A percentile compares a stretch with the other conserved stretches of the same genome.
phyloP scores from a whole-genome alignment of 1,284 basidiomycete species.

The Pisolithus thermaeus region DNA sequence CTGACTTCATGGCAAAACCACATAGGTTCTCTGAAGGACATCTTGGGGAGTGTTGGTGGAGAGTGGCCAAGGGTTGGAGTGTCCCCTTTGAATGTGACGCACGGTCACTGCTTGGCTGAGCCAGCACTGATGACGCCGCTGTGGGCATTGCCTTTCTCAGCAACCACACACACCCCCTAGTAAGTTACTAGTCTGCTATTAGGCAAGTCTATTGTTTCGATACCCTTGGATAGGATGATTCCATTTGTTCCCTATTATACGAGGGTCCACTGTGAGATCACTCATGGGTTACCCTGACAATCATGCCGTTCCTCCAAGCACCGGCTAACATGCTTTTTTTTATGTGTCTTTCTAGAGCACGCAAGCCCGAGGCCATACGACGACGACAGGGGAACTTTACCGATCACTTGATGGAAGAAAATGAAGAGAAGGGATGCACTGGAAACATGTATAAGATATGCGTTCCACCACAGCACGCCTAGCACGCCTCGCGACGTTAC shows the following conservation, averaged over 20 bases:
- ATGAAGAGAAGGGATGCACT: too few relatives aligned
- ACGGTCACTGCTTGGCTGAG: background rate
- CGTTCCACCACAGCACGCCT: too few relatives aligned
- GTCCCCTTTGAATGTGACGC: too few relatives aligned
- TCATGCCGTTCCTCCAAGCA: background rate
- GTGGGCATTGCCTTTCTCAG: background rate
- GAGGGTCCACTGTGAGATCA: slow-evolving; percentile 37
- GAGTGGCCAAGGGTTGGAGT: background rate
- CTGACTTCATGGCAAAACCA: slow-evolving; percentile 76
- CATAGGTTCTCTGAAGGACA: slow-evolving; percentile 64
- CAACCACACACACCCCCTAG: too few relatives aligned
- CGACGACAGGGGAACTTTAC: too few relatives aligned
- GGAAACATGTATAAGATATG: too few relatives aligned
- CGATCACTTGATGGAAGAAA: too few relatives aligned
- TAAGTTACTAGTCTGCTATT: too few relatives aligned
- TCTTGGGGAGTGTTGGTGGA: slow-evolving; percentile 21
- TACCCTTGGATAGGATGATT: slow-evolving; percentile 29
- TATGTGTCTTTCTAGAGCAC: background rate
- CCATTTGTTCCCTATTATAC: slow-evolving; percentile 53
- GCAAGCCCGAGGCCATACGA: background rate
- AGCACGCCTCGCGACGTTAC: too few relatives aligned
- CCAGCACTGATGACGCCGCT: background rate
- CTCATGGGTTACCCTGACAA: slow-evolving; percentile 24
- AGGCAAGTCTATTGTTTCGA: background rate
- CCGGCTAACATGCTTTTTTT: background rate